Conservation (phyloP, 352 stramenopile genomes). For the Discostella stelligera region DNA sequence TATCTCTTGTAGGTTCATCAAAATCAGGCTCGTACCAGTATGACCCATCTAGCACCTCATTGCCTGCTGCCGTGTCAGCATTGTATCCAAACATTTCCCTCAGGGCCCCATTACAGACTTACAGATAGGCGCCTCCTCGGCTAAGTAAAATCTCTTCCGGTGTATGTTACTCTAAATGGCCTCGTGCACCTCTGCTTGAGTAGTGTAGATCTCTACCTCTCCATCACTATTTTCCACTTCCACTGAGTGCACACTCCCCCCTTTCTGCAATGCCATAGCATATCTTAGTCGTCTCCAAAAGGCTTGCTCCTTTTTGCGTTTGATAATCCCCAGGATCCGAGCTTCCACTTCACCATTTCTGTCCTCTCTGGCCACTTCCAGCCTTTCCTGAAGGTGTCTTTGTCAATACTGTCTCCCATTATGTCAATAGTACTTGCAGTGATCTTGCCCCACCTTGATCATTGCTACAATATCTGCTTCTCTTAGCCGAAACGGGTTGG, state of each 20-base stretch:
- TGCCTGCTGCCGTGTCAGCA: background rate
- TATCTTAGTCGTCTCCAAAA: constrained; percentile 20
- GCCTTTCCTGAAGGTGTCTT: background rate
- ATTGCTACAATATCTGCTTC: constrained; percentile 4
- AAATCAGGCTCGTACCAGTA: constrained; percentile 5
- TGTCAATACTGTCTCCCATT: constrained; percentile 18
- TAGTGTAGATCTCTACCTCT: background rate
- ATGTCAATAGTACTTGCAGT: constrained; percentile 23
- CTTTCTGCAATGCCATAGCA: background rate
- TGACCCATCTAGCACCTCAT: constrained; percentile 5
- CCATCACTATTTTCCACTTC: constrained; percentile 7
- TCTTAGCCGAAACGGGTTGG: constrained; percentile 9
- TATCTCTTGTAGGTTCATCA: constrained; percentile 3
- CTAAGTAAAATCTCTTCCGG: background rate
- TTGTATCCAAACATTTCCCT: no score
- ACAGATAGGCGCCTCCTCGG: background rate
- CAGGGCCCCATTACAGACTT: no score
- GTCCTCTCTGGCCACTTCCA: no score
- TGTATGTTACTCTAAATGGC: constrained; percentile 5
- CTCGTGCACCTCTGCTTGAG: background rate
- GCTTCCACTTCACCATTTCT: background rate
- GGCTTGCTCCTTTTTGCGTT: constrained; percentile 3
- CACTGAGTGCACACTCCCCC: constrained; percentile 12
- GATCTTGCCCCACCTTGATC: constrained; percentile 14
- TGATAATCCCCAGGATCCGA: constrained; percentile 25